Evolutionary conservation across 75 land plant genomes (phyloP), one percentile per base, ranked within the genome.

Genomic region (Pinus tabuliformis): DNA sequence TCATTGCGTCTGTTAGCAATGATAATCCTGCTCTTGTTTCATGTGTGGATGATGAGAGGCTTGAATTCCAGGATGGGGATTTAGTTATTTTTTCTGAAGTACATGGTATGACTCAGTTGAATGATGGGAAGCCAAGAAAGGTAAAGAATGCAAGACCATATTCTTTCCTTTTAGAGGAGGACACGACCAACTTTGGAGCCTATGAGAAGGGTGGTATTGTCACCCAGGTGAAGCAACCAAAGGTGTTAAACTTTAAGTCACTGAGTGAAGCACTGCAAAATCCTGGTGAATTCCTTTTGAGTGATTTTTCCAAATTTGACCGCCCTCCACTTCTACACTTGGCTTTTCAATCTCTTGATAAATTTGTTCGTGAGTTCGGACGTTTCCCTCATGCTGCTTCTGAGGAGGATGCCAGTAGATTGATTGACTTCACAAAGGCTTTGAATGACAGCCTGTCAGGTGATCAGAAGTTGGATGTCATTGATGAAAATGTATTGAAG

Each of bases 51-150:
- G 99, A 96, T 87, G 99, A 96, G 62, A 80, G 98, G 64, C 83
- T 94, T 73, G 98, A 94, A 65, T 94, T 96, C 78, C 90, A 96
- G 80, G 99, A 96, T 86, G 99, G 99, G 4, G 99, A 96, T 76
- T 82, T 96, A 36, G 99, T 96, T 66, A 83, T 96, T 11, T 96
- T 96, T 79, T 88, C 91, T 39, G 99, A 96, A 81, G 89, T 96
- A n/a, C 82, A 81, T 22, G 99, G 99, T 26, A 96, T 94, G 99
- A 74, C 87, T 5, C 92, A 96, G 73, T 80, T 96, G 16, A 96
- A 96, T 83, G 97, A 96, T 84, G 99, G 99, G 59, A 93, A 93
- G 26, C 97, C 97, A 52, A 95, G 97, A 70, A 85, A 77, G 57
- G 79, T 96, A 57, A 94, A 85, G 78, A 90, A 73, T 80, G 83